Evolutionary conservation across 768 basidiomycete species (phyloP).

Genomic region (Boletellus sp.): DNA sequence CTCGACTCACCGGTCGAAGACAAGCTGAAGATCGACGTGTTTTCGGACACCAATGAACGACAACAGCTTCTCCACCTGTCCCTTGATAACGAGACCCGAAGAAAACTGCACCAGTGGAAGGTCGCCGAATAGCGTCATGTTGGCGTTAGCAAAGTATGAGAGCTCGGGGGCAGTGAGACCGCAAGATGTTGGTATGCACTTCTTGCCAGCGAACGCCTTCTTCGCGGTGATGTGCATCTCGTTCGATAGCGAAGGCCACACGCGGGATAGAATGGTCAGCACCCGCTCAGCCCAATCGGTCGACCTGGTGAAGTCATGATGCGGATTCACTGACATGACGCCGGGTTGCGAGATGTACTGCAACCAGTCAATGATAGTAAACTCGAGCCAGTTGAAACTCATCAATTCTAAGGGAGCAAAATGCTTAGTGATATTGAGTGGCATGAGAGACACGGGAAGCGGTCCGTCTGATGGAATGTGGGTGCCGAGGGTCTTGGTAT

Average conservation of each 20-base stretch:
- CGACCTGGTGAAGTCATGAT: constrained; percentile 63
- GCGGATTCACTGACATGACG: constrained; percentile 38
- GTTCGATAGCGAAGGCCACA: constrained; percentile 64
- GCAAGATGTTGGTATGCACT: constrained; percentile 46
- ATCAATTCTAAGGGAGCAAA: constrained; percentile 51
- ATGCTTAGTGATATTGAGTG: constrained; percentile 58
- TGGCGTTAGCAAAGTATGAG: constrained; percentile 80
- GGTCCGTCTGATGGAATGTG: constrained; percentile 75
- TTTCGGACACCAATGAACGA: constrained; percentile 78
- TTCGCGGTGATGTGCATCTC: constrained; percentile 42
- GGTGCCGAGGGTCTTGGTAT: constrained; percentile 50
- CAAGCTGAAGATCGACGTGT: constrained; percentile 87
- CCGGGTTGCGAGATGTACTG: constrained; percentile 52
- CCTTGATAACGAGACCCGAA: constrained; percentile 60
- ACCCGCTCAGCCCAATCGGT: constrained; percentile 80
- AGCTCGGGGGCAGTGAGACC: constrained; percentile 73
- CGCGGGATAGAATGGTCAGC: constrained; percentile 57
- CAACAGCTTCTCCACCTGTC: constrained; percentile 66
- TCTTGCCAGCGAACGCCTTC: constrained; percentile 38
- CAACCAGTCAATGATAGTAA: constrained; percentile 75
- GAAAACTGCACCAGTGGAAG: constrained; percentile 75
- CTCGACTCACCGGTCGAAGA: constrained; percentile 73
- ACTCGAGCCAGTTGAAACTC: constrained; percentile 76
- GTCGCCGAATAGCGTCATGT: constrained; percentile 75
- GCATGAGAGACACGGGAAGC: constrained; percentile 70